These are phyloP conservation scores for Mortierella alpina DNA, from an alignment of 192 early-diverging fungal species.

Conservation along the genomic window DNA sequence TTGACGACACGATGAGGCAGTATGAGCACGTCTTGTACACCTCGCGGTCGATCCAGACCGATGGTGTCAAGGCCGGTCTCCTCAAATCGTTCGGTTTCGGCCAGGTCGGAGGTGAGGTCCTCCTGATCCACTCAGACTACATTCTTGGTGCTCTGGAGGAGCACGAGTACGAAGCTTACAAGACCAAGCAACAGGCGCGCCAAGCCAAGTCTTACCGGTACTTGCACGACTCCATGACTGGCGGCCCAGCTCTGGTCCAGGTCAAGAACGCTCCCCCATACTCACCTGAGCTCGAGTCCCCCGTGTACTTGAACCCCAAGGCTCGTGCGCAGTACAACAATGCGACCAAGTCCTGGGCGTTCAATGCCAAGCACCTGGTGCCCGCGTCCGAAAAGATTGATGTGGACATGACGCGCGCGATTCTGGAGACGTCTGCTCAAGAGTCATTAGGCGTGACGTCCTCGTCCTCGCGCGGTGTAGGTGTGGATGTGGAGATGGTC, in stretches of 20 bases:
- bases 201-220: constrained; percentile 88
- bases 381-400: constrained; percentile 57
- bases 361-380: constrained; percentile 60
- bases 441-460: constrained; percentile 51
- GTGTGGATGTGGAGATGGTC: constrained; percentile 92
- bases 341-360: constrained; percentile 75
- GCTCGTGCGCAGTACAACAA: constrained; percentile 86
- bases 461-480: constrained; percentile 64
- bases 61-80: constrained; percentile 90
- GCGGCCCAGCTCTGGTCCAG: constrained; percentile 82
- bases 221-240: constrained; percentile 89
- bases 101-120: constrained; percentile 91
- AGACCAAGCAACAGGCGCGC: constrained; percentile 72
- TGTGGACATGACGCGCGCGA: constrained; percentile 64
- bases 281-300: constrained; percentile 79
- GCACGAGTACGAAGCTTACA: constrained; percentile 77
- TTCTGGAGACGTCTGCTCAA: constrained; percentile 58
- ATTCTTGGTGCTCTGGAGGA: constrained; percentile 79
- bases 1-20: constrained; percentile 76
- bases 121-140: constrained; percentile 91
- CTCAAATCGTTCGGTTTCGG: constrained; percentile 97
- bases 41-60: constrained; percentile 86
- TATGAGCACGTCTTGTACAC: constrained; percentile 88
- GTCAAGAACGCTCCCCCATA: constrained; percentile 91
- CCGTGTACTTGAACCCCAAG: constrained; percentile 89